Conservation (phyloP, 2,329 filamentous ascomycete genomes). For the Pseudocercospora fuligena region DNA sequence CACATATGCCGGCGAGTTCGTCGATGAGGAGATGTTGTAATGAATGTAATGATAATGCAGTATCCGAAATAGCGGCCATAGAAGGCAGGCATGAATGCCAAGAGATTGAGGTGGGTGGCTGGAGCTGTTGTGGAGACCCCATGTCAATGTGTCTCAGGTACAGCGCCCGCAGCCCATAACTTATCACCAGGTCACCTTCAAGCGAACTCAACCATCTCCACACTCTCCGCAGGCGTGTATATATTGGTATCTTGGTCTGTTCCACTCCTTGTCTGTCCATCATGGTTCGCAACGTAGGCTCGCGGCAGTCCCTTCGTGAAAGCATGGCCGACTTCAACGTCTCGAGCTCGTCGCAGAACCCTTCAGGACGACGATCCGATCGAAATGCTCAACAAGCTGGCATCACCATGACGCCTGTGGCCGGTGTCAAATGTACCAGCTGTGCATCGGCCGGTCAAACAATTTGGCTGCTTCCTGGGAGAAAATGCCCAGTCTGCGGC, state of each 20-base stretch:
- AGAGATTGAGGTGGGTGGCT: neutral
- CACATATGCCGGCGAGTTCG: conserved; percentile 18
- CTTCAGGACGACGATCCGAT: too few relatives aligned
- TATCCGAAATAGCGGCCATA: neutral
- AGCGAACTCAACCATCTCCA: neutral
- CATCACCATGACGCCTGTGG: too few relatives aligned
- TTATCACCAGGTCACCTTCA: neutral
- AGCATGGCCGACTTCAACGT: neutral
- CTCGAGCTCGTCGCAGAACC: neutral
- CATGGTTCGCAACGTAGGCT: neutral
- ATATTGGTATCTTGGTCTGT: neutral
- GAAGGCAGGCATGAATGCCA: neutral
- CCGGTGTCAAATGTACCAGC: too few relatives aligned
- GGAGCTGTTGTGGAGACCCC: neutral
- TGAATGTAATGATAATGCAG: neutral
- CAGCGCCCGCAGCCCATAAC: neutral
- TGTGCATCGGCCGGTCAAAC: too few relatives aligned
- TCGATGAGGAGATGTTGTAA: neutral
- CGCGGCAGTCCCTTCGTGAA: neutral
- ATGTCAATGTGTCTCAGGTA: neutral
- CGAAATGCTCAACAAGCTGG: too few relatives aligned
- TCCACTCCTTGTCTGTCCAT: neutral
- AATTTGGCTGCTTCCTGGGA: too few relatives aligned
- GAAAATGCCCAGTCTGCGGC: too few relatives aligned
- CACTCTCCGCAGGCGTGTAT: neutral